phyloP scores from a whole-genome alignment of 169 alveolate genomes.

The Plasmodium reichenowi region DNA sequence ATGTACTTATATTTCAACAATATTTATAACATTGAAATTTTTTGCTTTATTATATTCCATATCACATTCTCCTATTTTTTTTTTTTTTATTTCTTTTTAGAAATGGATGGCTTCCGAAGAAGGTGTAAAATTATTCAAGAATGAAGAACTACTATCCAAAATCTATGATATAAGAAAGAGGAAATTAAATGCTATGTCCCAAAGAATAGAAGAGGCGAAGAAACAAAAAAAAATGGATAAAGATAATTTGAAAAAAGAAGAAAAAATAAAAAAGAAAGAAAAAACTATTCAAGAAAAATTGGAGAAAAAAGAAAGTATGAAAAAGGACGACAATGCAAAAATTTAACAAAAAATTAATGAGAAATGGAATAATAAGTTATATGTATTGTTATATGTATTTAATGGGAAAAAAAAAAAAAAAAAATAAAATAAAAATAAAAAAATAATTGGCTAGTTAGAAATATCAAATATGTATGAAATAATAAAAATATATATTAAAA shows the following conservation, averaged over 20 bases:
- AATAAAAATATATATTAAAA: no score
- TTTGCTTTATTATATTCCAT: no score
- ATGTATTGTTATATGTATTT: no score
- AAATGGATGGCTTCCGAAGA: conserved; percentile 78
- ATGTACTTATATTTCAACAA: no score
- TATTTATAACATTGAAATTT: no score
- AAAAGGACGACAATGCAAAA: conserved; percentile 36
- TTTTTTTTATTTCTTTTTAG: conserved; percentile 8
- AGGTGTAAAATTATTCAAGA: conserved; percentile 61
- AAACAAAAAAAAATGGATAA: conserved; percentile 64
- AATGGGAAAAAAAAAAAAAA: no score
- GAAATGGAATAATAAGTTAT: no score
- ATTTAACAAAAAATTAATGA: conserved; percentile 12
- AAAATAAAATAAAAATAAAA: no score
- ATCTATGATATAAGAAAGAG: conserved; percentile 63
- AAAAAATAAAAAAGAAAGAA: conserved; percentile 70
- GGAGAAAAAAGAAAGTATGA: conserved; percentile 16
- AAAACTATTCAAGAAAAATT: conserved; percentile 42
- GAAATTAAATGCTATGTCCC: conserved; percentile 48
- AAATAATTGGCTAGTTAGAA: no score
- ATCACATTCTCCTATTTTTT: no score
- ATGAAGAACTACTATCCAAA: conserved; percentile 41
- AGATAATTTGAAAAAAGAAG: conserved; percentile 66
- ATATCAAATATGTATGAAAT: no score
- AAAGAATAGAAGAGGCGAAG: conserved; percentile 62